Conservation (phyloP, 371 early-diverging fungal genomes). For the Rhizopus stolonifer region DNA sequence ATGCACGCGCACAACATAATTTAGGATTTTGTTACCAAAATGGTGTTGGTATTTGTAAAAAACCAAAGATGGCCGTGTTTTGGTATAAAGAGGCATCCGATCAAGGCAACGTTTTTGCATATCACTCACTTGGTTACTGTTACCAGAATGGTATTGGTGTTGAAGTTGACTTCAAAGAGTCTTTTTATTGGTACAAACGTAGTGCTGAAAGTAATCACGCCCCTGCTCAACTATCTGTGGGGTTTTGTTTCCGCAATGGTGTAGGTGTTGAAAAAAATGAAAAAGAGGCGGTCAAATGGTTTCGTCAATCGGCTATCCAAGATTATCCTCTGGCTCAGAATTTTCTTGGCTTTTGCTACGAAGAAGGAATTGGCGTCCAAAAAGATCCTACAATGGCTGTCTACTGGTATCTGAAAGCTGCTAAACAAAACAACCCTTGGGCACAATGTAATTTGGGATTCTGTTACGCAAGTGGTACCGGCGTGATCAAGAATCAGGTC, state of each 20-base stretch:
- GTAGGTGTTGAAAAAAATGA: conserved; percentile 67
- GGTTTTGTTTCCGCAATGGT: conserved; percentile 77
- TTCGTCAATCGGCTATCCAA: conserved; percentile 59
- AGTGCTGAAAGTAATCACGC: conserved; percentile 68
- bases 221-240: conserved; percentile 75
- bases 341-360: conserved; percentile 81
- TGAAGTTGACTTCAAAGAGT: conserved; percentile 57
- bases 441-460: conserved; percentile 87
- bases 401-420: conserved; percentile 76
- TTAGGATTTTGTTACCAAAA: conserved; percentile 86
- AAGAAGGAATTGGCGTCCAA: conserved; percentile 72
- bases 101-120: conserved; percentile 74
- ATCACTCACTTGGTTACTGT: conserved; percentile 86
- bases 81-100: conserved; percentile 75
- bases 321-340: conserved; percentile 79
- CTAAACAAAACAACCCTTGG: conserved; percentile 80
- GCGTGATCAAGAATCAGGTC: conserved; percentile 54
- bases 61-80: conserved; percentile 63
- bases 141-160: conserved; percentile 88
- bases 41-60: conserved; percentile 66
- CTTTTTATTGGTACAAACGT: conserved; percentile 72
- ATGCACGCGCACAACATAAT: conserved; percentile 84
- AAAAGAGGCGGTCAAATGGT: conserved; percentile 67
- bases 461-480: conserved; percentile 85
- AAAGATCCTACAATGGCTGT: conserved; percentile 69